Percentiles rank a stretch among this genome's conserved stretches.
These are phyloP conservation scores for Angomonas desouzai DNA, from an alignment of 208 protist species.

Conservation along the genomic window DNA sequence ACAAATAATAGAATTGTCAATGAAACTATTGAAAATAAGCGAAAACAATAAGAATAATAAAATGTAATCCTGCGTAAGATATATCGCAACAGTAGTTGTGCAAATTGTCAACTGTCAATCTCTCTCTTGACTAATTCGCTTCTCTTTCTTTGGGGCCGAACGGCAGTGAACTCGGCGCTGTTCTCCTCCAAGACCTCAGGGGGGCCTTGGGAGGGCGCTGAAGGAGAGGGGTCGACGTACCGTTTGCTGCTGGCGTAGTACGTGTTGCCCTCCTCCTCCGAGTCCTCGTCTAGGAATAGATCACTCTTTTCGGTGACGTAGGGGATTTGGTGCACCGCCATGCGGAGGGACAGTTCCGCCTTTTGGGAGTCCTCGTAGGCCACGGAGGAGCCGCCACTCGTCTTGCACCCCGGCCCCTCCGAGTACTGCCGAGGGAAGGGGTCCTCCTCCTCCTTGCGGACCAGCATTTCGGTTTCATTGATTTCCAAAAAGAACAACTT, in stretches of 20 bases:
- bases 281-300: slow-evolving; percentile 12
- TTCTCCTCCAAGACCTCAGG: not conserved
- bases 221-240: not conserved
- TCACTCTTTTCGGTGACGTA: slow-evolving; percentile 16
- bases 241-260: not conserved
- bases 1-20: not conserved
- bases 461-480: not conserved
- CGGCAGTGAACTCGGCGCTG: not conserved
- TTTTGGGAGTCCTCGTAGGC: slow-evolving; percentile 8
- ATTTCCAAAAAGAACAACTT: not conserved
- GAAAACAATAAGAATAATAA: no score
- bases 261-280: not conserved
- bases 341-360: slow-evolving; percentile 11
- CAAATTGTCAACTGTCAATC: no score
- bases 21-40: not conserved
- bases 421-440: slow-evolving; percentile 3
- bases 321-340: slow-evolving; percentile 11
- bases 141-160: not conserved
- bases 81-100: no score
- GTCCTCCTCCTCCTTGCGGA: not conserved
- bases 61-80: no score
- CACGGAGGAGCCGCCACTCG: not conserved
- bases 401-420: not conserved
- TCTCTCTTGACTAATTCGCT: not conserved
- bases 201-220: no score